These are phyloP conservation scores for Fusarium duplospermum DNA, from an alignment of 2,329 filamentous ascomycete species.

Conservation along the genomic window DNA sequence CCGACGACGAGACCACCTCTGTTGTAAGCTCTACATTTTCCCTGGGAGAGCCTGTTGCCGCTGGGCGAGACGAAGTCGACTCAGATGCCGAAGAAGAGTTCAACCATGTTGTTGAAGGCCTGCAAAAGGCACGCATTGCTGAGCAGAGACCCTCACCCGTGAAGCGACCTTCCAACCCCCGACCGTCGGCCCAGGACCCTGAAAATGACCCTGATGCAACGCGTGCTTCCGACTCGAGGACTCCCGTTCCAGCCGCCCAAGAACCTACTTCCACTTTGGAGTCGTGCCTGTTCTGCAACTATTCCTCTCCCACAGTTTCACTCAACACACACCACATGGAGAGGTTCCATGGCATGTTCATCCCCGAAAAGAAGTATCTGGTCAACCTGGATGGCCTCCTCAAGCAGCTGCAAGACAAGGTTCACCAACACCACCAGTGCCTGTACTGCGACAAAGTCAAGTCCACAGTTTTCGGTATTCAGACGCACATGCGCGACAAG, in stretches of 20 bases:
- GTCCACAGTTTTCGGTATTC: constrained; percentile 80
- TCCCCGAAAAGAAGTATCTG: constrained; percentile 88
- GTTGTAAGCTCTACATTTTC: constrained; percentile 93
- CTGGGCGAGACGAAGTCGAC: constrained; percentile 63
- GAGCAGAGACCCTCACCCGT: constrained; percentile 62
- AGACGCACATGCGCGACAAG: constrained; percentile 98
- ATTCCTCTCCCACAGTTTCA: constrained; percentile 78
- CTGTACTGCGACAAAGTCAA: constrained; percentile 88
- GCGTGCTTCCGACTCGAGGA: constrained; percentile 57
- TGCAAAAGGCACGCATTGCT: constrained; percentile 80
- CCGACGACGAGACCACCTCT: constrained; percentile 79
- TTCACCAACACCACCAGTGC: constrained; percentile 85
- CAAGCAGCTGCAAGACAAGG: constrained; percentile 80
- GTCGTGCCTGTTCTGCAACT: constrained; percentile 92
- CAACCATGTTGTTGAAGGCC: constrained; percentile 78
- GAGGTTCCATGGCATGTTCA: constrained; percentile 93
- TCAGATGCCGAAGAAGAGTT: constrained; percentile 80
- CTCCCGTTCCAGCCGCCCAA: constrained; percentile 50
- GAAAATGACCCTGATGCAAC: constrained; percentile 59
- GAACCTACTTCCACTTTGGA: constrained; percentile 58
- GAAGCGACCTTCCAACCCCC: constrained; percentile 66
- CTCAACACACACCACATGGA: constrained; percentile 91
- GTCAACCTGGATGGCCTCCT: constrained; percentile 86
- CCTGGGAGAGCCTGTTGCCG: constrained; percentile 79
- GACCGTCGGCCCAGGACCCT: constrained; percentile 53